Conservation (phyloP, 78 protist genomes). For the Fonticula alba region DNA sequence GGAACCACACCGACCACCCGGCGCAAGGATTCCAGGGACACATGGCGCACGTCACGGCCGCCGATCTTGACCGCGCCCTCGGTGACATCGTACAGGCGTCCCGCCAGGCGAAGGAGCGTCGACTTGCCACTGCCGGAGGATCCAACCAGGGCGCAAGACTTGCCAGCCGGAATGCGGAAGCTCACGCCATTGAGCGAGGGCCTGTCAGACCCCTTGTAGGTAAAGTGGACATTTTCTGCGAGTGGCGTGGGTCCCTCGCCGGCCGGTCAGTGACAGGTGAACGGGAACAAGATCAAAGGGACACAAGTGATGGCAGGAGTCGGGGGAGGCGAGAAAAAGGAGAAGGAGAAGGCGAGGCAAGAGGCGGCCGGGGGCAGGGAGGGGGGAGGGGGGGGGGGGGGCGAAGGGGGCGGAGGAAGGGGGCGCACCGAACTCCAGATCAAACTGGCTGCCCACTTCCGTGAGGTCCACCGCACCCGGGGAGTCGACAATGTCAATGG, state of each 20-base stretch:
- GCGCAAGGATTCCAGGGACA: constrained; percentile 18
- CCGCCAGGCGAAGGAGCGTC: constrained; percentile 28
- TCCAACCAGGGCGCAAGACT: constrained; percentile 79
- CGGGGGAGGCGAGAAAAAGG: too few species aligned
- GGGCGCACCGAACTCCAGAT: too few species aligned
- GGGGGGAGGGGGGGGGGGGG: too few species aligned
- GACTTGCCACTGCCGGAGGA: constrained; percentile 49
- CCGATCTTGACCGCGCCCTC: constrained; percentile 47
- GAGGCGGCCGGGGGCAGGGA: too few species aligned
- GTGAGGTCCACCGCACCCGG: not conserved
- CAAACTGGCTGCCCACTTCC: too few species aligned
- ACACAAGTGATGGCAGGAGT: too few species aligned
- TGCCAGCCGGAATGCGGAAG: constrained; percentile 44
- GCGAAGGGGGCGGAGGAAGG: too few species aligned
- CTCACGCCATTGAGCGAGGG: constrained; percentile 8
- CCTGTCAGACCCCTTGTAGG: too few species aligned
- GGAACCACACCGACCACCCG: constrained; percentile 11
- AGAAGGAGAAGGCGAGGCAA: too few species aligned
- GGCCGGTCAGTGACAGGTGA: too few species aligned
- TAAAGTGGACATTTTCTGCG: constrained; percentile 19
- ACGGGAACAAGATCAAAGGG: too few species aligned
- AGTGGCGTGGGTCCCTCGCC: too few species aligned
- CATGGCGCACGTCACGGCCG: constrained; percentile 28
- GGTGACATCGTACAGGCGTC: constrained; percentile 46
- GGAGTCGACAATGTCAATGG: constrained; percentile 13